These are phyloP conservation scores for Umbelopsis vinacea DNA, from an alignment of 192 early-diverging fungal species.

Conservation along the genomic window DNA sequence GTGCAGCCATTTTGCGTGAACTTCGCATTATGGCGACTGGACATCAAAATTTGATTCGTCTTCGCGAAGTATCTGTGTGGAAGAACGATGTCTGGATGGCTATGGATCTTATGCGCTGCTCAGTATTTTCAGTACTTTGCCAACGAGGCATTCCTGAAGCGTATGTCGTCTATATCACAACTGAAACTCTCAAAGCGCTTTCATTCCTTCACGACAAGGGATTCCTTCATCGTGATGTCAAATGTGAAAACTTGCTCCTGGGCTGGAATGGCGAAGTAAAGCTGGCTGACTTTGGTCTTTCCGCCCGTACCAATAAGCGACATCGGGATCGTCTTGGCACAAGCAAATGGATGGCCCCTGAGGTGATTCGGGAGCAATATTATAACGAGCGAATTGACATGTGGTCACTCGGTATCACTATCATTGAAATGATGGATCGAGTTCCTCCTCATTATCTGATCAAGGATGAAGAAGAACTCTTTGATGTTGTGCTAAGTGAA, in stretches of 20 bases:
- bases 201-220: slow-evolving; percentile 45
- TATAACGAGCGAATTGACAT: slow-evolving; percentile 55
- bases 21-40: slow-evolving; percentile 42
- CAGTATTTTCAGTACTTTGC: slow-evolving; percentile 45
- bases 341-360: slow-evolving; percentile 56
- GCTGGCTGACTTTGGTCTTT: slow-evolving; percentile 49
- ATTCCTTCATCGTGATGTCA: slow-evolving; percentile 53
- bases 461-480: slow-evolving; percentile 44
- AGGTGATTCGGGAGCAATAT: slow-evolving; percentile 48
- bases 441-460: slow-evolving; percentile 51
- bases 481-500: slow-evolving; percentile 38
- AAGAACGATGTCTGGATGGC: slow-evolving; percentile 45
- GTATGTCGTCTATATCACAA: slow-evolving; percentile 41
- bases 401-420: slow-evolving; percentile 55
- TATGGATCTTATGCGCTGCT: slow-evolving; percentile 47
- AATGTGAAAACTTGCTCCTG: slow-evolving; percentile 50
- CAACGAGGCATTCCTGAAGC: slow-evolving; percentile 48
- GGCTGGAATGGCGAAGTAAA: slow-evolving; percentile 48
- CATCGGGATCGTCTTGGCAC: slow-evolving; percentile 45
- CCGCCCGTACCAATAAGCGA: slow-evolving; percentile 29
- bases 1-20: slow-evolving; percentile 44
- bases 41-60: slow-evolving; percentile 38
- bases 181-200: slow-evolving; percentile 47
- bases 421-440: slow-evolving; percentile 54
- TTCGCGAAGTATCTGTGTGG: slow-evolving; percentile 44